Base-by-base conservation (phyloP, 2,329 filamentous ascomycete genomes). In the Penicillium sp. region DNA sequence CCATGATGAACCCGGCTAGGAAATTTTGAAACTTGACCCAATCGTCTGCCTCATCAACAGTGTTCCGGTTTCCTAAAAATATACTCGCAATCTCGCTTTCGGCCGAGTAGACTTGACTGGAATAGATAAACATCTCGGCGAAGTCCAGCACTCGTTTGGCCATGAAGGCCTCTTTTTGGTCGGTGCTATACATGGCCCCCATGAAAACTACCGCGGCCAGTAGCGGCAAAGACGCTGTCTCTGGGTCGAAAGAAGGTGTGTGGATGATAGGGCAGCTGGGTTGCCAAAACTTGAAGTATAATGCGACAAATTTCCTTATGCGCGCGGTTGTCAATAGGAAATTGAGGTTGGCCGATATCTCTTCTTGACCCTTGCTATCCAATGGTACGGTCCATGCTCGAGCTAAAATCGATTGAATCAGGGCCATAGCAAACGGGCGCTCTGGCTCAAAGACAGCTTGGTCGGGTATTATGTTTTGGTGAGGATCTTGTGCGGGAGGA, bases 201-300 rank as follows among this genome's bases (percentile, higher is more conserved):
- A 78, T 75, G 51, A 80, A 73, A 0, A 73, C 65, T 5, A 81
- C 64, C 1, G 74, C 69, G 1, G 76, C 69, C 4, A 81, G 66
- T 6, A 81, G 63, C 1, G 74, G 69, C 29, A 75, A 59, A 2
- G 75, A 65, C 3, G 70, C 70, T 1, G 67, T 68, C 14, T 77
- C 71, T 2, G 74, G 67, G 54, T 77, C 69, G 52, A 81, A 80
- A 0, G 76, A 73, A 5, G 75, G 71, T 9, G 64, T 59, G 60
- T 81, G 78, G 4, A 81, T 63, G 27, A 81, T 75, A 0, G 77
- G 66, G 54, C 74, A 78, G 54, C 77, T 78, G 3, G 72, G 72
- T 33, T 81, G 78, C 73, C 78, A 80, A 55, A 74, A 75, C 37
- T 73, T 72, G 55, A 80, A 80, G 53, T 79, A 81, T 3, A 78